phyloP scores from a whole-genome alignment of 805 yeast species.

The Suhomyces faveliae region DNA sequence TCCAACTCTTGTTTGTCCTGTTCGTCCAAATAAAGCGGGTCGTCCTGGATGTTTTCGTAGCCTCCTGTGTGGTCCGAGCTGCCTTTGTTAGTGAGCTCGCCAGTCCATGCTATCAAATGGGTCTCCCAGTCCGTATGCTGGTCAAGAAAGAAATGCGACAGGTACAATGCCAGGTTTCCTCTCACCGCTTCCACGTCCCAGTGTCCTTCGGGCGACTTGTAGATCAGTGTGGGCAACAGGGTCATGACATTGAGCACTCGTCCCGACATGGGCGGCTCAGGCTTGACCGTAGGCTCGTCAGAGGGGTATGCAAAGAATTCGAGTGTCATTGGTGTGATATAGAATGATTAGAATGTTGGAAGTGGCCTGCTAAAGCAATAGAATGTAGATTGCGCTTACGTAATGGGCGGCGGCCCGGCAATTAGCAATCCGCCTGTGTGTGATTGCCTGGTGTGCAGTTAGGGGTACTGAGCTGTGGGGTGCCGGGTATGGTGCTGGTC shows the following conservation, averaged over 20 bases:
- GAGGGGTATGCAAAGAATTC: slow-evolving; percentile 23
- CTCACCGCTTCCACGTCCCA: slow-evolving; percentile 66
- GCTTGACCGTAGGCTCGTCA: slow-evolving; percentile 22
- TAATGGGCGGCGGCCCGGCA: neutral
- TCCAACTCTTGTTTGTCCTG: slow-evolving; percentile 55
- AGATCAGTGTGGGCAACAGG: slow-evolving; percentile 62
- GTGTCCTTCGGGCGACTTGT: slow-evolving; percentile 32
- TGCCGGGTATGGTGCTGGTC: too few relatives aligned
- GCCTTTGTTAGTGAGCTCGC: slow-evolving; percentile 58
- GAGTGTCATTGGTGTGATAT: neutral
- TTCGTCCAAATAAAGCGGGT: slow-evolving; percentile 59
- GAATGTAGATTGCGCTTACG: neutral
- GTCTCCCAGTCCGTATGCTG: slow-evolving; percentile 81
- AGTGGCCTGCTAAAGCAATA: neutral
- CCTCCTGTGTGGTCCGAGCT: slow-evolving; percentile 4
- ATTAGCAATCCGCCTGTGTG: neutral
- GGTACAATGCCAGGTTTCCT: slow-evolving; percentile 83
- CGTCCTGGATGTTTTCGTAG: slow-evolving; percentile 41
- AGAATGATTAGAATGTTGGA: neutral
- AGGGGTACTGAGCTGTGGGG: too few relatives aligned
- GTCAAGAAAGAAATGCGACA: slow-evolving; percentile 64
- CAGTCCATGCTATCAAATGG: slow-evolving; percentile 92
- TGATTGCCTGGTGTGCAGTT: neutral
- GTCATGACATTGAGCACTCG: slow-evolving; percentile 68
- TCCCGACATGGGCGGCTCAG: slow-evolving; percentile 50